These are phyloP conservation scores for Aspergillus sclerotioniger DNA, from an alignment of 495 filamentous ascomycete genomes.

Conservation along the genomic window DNA sequence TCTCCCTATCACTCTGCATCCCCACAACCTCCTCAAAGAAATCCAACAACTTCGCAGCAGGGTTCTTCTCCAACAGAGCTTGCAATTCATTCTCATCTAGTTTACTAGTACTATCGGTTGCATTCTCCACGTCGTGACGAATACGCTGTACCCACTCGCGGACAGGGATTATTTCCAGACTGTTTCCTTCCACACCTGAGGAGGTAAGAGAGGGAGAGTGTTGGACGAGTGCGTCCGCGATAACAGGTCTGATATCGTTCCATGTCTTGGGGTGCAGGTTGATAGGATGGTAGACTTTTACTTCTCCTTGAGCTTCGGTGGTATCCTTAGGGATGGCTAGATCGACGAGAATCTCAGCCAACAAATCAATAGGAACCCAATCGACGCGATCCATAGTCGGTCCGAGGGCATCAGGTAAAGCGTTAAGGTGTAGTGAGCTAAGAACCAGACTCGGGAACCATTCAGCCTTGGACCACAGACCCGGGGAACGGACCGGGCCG, in stretches of 20 bases:
- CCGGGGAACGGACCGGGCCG: constrained; percentile 38
- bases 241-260: not conserved
- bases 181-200: not conserved
- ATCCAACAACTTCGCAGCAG: constrained; percentile 25
- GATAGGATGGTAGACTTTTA: constrained; percentile 47
- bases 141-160: constrained; percentile 20
- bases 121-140: constrained; percentile 11
- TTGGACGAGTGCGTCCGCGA: not conserved
- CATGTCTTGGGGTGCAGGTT: constrained; percentile 32
- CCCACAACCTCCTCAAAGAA: constrained; percentile 19
- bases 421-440: constrained; percentile 19
- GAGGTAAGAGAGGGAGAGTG: too few species aligned
- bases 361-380: constrained; percentile 53
- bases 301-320: not conserved
- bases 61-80: constrained; percentile 18
- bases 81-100: constrained; percentile 15
- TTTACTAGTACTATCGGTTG: not conserved
- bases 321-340: constrained; percentile 7
- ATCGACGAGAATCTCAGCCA: constrained; percentile 36
- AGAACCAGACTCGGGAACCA: constrained; percentile 50
- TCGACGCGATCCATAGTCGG: constrained; percentile 42
- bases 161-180: constrained; percentile 6
- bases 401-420: constrained; percentile 19
- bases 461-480: constrained; percentile 55
- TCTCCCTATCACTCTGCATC: not conserved